A percentile compares a stretch with the other conserved stretches of the same genome.
Evolutionary conservation across 1,139 yeast species (phyloP).

Genomic region (Nakaseomyces sp.): DNA sequence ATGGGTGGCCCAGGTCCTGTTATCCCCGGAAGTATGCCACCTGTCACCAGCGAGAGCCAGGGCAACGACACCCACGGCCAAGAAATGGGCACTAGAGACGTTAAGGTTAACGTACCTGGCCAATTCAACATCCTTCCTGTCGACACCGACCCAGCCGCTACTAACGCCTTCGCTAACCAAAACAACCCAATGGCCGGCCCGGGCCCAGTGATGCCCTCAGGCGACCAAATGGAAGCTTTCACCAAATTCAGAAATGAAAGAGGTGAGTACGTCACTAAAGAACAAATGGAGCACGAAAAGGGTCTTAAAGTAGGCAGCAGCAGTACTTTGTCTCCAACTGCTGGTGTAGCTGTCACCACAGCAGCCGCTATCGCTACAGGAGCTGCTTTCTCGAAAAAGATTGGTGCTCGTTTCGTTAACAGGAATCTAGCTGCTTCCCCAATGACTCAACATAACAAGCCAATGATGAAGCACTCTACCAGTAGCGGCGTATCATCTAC

Average conservation of each 20-base stretch:
- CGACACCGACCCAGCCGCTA: conserved; percentile 4
- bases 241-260: conserved; percentile 34
- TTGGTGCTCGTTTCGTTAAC: not conserved
- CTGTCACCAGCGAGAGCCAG: not conserved
- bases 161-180: conserved; percentile 3
- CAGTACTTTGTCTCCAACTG: not conserved
- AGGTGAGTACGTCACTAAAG: conserved; percentile 19
- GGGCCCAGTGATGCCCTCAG: conserved; percentile 37
- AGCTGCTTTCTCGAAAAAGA: not conserved
- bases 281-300: conserved; percentile 16
- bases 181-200: conserved; percentile 9
- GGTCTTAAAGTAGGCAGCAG: conserved; percentile 4
- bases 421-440: too few relatives aligned
- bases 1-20: conserved; percentile 15
- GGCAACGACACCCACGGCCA: not conserved
- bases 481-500: not conserved
- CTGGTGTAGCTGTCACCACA: not conserved
- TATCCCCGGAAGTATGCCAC: conserved; percentile 1
- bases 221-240: conserved; percentile 43
- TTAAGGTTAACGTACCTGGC: conserved; percentile 1
- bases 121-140: conserved; percentile 5
- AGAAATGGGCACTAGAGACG: conserved; percentile 1
- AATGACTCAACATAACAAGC: not conserved
- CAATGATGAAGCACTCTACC: not conserved
- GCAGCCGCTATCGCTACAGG: not conserved